Percentiles rank a stretch among this genome's conserved stretches.
These are phyloP conservation scores for Flaveria floridana DNA, from an alignment of 140 eudicot species.

Conservation along the genomic window DNA sequence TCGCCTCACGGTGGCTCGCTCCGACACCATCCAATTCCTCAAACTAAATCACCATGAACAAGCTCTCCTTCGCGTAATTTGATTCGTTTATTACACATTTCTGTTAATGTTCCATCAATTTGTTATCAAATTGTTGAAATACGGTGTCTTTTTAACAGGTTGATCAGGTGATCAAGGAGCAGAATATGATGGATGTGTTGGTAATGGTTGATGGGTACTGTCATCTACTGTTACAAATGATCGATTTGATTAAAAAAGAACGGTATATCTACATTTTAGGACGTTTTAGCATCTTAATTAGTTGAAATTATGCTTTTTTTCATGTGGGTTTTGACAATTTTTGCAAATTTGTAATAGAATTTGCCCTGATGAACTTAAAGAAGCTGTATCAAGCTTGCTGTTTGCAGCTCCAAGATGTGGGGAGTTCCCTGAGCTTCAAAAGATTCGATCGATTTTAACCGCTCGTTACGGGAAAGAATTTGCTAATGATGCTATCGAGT, in stretches of 20 bases:
- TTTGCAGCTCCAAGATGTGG: constrained; percentile 88
- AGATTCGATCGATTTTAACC: constrained; percentile 61
- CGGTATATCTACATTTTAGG: constrained; percentile 13
- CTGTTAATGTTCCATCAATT: background rate
- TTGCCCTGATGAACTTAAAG: constrained; percentile 81
- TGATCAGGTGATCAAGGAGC: constrained; percentile 46
- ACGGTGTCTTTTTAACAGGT: constrained; percentile 27
- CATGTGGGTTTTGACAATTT: background rate
- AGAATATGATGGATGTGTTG: constrained; percentile 44
- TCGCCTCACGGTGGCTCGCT: constrained; percentile 45
- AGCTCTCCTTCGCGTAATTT: constrained; percentile 67
- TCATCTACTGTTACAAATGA: constrained; percentile 35
- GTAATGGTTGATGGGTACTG: constrained; percentile 49
- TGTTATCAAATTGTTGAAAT: background rate
- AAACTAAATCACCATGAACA: constrained; percentile 61
- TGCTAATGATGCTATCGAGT: constrained; percentile 55
- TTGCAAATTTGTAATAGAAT: constrained; percentile 17
- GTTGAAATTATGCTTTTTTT: background rate
- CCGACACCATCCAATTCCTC: constrained; percentile 68
- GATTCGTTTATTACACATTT: background rate
- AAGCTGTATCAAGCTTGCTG: constrained; percentile 66
- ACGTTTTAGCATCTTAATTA: background rate
- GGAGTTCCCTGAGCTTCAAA: constrained; percentile 83
- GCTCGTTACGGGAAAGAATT: constrained; percentile 77
- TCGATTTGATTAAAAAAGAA: constrained; percentile 36